A percentile compares a stretch with the other conserved stretches of the same genome.
phyloP scores from a whole-genome alignment of 192 early-diverging fungal genomes.

The Rhizophagus clarus region DNA sequence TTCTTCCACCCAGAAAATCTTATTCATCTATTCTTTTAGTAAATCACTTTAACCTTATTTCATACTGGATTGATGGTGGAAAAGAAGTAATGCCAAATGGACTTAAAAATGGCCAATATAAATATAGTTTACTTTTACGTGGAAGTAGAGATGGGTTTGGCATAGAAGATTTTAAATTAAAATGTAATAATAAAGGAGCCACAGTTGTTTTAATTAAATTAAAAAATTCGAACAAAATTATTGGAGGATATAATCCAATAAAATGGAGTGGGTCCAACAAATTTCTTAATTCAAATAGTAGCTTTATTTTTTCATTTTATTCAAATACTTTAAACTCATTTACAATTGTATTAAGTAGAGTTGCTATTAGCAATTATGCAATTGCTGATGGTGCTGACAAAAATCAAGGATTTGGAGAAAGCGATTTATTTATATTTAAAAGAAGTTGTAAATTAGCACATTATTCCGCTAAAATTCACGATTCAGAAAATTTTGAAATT shows the following conservation, averaged over 20 bases:
- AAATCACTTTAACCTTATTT: neutral
- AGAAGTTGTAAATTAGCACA: too few species aligned
- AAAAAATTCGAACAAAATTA: too few species aligned
- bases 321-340: neutral
- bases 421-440: too few species aligned
- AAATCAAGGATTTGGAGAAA: too few species aligned
- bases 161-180: neutral
- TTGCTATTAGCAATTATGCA: neutral
- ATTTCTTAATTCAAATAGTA: neutral
- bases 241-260: conserved; percentile 25
- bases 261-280: neutral
- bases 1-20: neutral
- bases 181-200: conserved; percentile 16
- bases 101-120: neutral
- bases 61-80: conserved; percentile 20
- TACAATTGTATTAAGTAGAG: neutral
- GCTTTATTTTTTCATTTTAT: neutral
- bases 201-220: neutral
- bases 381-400: neutral
- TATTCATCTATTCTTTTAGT: neutral
- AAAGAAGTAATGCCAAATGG: neutral
- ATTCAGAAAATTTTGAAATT: too few species aligned
- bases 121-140: conserved; percentile 28
- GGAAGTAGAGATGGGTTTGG: too few species aligned
- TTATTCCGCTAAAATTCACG: too few species aligned